A percentile compares a stretch with the other conserved stretches of the same genome.
Evolutionary conservation across 257 asterid genomes (phyloP).

Genomic region (Petunia secreta): DNA sequence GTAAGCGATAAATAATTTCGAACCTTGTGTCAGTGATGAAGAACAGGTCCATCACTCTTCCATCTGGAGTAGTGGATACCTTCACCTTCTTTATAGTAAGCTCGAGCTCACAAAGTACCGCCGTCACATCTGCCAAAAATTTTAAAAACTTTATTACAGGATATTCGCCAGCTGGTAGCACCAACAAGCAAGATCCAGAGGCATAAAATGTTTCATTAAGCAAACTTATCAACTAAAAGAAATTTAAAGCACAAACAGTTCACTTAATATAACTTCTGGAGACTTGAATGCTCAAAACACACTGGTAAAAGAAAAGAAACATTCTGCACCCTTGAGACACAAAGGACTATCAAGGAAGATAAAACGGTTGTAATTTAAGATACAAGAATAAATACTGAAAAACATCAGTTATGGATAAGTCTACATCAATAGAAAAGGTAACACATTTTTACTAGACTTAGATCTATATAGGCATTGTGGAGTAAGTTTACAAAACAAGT

Average conservation of each 20-base stretch:
- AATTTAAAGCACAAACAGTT: neutral
- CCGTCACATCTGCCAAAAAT: conserved; percentile 66
- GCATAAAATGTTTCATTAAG: conserved; percentile 18
- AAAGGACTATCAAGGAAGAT: neutral
- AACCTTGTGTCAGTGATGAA: conserved; percentile 85
- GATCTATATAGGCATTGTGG: neutral
- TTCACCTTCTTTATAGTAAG: conserved; percentile 76
- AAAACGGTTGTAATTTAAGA: neutral
- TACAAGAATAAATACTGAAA: neutral
- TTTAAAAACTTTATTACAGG: conserved; percentile 23
- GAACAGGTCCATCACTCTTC: conserved; percentile 86
- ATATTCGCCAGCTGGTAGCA: conserved; percentile 17
- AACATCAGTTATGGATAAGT: neutral
- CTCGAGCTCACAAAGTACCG: conserved; percentile 78
- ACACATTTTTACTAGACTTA: neutral
- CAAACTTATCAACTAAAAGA: neutral
- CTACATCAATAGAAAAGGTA: neutral
- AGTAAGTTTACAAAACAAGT: neutral
- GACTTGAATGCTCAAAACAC: neutral
- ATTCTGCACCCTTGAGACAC: no score
- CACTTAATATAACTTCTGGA: neutral
- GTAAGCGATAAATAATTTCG: conserved; percentile 1
- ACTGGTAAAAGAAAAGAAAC: neutral
- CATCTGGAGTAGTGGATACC: conserved; percentile 92
- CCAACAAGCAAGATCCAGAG: conserved; percentile 16